Conservation (phyloP, 1,284 basidiomycete species). For the Tetrapyrgos nigripes region DNA sequence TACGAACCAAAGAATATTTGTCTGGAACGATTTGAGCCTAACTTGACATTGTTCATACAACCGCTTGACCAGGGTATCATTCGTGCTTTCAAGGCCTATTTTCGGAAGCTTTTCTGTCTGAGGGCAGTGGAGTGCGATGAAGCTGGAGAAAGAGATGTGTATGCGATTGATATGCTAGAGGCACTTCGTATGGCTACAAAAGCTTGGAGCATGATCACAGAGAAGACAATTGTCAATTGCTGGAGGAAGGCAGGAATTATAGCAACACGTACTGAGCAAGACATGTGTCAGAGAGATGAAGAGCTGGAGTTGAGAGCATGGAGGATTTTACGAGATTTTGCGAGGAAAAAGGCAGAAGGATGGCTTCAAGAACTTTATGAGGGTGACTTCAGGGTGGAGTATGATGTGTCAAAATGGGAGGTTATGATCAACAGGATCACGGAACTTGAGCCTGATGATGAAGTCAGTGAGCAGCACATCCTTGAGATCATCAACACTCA, state of each 20-base stretch:
- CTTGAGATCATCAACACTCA: neutral
- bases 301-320: too few relatives aligned
- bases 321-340: neutral
- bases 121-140: slow-evolving; percentile 39
- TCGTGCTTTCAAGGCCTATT: slow-evolving; percentile 39
- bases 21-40: slow-evolving; percentile 30
- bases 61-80: slow-evolving; percentile 43
- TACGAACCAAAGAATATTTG: slow-evolving; percentile 31
- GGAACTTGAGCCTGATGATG: neutral
- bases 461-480: neutral
- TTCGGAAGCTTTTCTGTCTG: slow-evolving; percentile 26
- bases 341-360: neutral
- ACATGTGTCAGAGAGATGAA: too few relatives aligned
- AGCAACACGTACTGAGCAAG: too few relatives aligned
- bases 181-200: slow-evolving; percentile 35
- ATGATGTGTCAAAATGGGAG: neutral
- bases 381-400: too few relatives aligned
- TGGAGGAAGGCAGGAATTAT: slow-evolving; percentile 25
- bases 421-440: neutral
- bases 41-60: slow-evolving; percentile 36
- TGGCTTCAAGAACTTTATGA: neutral
- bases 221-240: slow-evolving; percentile 37
- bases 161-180: slow-evolving; percentile 39
- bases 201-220: slow-evolving; percentile 36
- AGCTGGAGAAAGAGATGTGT: slow-evolving; percentile 35